Evolutionary conservation across 2,329 filamentous ascomycete species (phyloP), one percentile per base, ranked within the genome.

Genomic region (Fusarium virguliforme): DNA sequence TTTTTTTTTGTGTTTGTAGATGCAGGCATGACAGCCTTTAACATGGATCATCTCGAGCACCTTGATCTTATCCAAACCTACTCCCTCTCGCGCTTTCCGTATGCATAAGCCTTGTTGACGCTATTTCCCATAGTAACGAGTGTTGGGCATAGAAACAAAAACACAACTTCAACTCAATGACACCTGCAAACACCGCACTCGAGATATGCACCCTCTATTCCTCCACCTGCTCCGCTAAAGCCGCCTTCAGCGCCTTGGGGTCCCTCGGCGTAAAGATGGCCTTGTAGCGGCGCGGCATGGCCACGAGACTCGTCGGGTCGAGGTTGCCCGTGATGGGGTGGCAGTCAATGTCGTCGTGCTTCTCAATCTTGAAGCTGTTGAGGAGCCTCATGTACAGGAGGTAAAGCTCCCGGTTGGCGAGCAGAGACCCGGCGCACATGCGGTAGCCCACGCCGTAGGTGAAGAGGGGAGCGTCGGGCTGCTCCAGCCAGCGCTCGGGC

Each of bases 381-480:
- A 92, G 79, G 69, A 89, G 85, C 32, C 90, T 84, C 79, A 91
- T 84, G 74, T 89, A 91, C 10, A 90, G 83, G 9, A 91, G 82
- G 66, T 92, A 92, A 18, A 92, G 81, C 75, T 92, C 90, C 2
- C 89, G 83, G 73, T 91, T 91, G 10, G 89, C 89, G 3, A 91
- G 43, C 3, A 75, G 59, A 2, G 71, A 75, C 0, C 89, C 90
- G 0, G 89, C 89, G 67, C 90, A 92, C 90, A 92, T 92, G 40
- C 89, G 85, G 70, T 91, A 91, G 1, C 90, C 90, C 9, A 91
- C 81, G 0, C 90, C 90, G 64, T 91, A 91, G 0, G 89, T 90
- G 77, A 91, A 91, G 12, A 91, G 78, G 1, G 89, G 89, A 4
- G 88, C 88, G 30, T 91, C 88, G 0, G 89, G 88, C 53, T 89